Evolutionary conservation across 331 rosid species (phyloP), one percentile per base, ranked within the genome.

Genomic region (Cydonia oblonga): DNA sequence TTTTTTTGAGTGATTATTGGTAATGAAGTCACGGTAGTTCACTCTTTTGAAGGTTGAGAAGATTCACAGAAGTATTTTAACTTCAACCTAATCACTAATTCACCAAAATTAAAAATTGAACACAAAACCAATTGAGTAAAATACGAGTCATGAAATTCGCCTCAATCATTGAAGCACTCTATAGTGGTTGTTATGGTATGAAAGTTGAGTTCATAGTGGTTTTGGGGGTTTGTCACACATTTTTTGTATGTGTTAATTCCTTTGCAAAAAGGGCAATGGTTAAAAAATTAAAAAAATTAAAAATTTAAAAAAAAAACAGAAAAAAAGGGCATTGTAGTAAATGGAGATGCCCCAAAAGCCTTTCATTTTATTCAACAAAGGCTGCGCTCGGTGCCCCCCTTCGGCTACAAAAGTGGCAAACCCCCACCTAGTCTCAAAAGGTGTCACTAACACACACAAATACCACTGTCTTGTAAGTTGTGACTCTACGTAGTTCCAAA

Each of bases 341-440:
- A 46, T 66, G 76, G 72, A 14, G 71, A 72, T 78, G 81, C 68
- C 60, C 61, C 49, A 64, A 68, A 68, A 26, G 42, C 22, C 35
- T 68, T 25, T 14, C 9, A 9, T 22, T 9, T 13, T 29, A 40
- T 79, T 85, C 89, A 82, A 85, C 14, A 82, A 80, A 77, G 78
- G 81, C 78, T 75, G 85, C 81, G 64, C 49, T 63, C 59, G 14
- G 10, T 64, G 71, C 26, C 66, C 23, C 60, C 60, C 5, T 82
- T 72, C 15, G 38, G 70, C 46, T 25, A 2, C 46, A 71, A 30
- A 68, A 65, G 11, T 23, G 68, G 49, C 59, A 82, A 68, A 69
- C 46, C 72, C 81, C 70, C 71, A 80, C 44, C 80, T 9, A 67
- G 64, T 80, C 70, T 75, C 42, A 68, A 64, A 81, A 71, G 71